Conservation (phyloP, 495 filamentous ascomycete genomes). For the Penicillium egyptiacum region DNA sequence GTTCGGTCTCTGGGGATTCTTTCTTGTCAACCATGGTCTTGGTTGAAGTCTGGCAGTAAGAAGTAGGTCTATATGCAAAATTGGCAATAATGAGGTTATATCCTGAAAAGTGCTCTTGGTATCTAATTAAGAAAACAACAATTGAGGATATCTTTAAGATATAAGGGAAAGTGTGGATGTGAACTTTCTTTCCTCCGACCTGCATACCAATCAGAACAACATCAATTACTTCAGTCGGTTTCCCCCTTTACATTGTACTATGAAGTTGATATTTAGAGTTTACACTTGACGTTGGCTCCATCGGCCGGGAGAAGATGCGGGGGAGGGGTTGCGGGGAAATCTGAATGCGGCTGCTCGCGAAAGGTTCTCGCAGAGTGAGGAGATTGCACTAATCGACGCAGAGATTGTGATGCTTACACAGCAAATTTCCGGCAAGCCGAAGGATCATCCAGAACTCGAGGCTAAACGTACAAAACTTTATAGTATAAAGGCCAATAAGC, state of each 20-base stretch:
- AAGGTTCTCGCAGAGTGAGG: no score
- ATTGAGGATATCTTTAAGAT: neutral
- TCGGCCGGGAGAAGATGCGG: neutral
- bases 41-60: no score
- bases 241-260: neutral
- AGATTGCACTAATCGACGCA: no score
- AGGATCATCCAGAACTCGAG: no score
- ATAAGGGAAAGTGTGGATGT: neutral
- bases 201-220: neutral
- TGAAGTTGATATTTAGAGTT: neutral
- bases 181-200: neutral
- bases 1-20: neutral
- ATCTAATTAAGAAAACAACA: neutral
- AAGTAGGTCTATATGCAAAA: neutral
- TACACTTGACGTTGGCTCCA: neutral
- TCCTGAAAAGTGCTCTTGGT: neutral
- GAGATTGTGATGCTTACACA: no score
- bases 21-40: constrained; percentile 6
- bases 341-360: no score
- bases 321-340: neutral
- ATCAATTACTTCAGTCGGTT: neutral
- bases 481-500: no score
- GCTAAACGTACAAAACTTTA: no score
- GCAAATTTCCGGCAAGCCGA: no score
- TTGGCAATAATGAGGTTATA: neutral